Base-by-base conservation (phyloP, 805 yeast genomes). In the Zygoascus biomembranicola region DNA sequence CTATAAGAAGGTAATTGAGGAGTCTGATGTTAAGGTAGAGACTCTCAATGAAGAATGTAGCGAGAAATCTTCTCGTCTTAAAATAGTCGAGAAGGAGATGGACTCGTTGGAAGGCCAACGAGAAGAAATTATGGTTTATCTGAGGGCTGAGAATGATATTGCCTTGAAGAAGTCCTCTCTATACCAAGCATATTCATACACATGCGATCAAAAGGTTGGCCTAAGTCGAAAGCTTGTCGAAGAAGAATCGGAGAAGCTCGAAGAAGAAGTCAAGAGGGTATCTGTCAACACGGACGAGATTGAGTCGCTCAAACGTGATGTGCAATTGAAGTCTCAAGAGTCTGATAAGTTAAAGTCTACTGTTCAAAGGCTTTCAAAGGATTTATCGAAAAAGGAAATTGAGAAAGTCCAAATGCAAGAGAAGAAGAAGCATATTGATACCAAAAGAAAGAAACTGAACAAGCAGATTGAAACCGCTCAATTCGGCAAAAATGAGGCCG, bases 41-140 rank as follows among this genome's bases (percentile, higher is more conserved):
- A 79, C 76, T n/a, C 68, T 89, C 57, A 89, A 90, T 64, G 95
- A 87, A 45, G 74, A 81, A 8, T 89, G 96, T 64, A 70, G 80
- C 39, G 96, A 88, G 63, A 90, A 90, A 64, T 87, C 87, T 58
- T 80, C 77, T 55, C 77, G 97, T 55, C 85, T 87, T 61, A 84
- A 82, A 54, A 77, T 89, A 61, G 96, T 90, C 1, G 87, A 84
- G 59, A 80, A 79, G 57, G 97, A 90, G 57, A 82, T 87, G 56
- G 75, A 59, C 28, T 67, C 74, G 2, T 77, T 86, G 55, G 94
- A 87, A 54, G 63, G 65, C 8, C 79, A 79, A 51, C 85, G 90
- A 60, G 78, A 78, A 37, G 82, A 78, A 41, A 96, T 96, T 0
- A 67, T 92, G 41, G 72, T 73, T 20, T 87, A 78, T 63, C 68